These are phyloP conservation scores for Tilletia caries DNA, from an alignment of 1,284 basidiomycete species.

Conservation along the genomic window DNA sequence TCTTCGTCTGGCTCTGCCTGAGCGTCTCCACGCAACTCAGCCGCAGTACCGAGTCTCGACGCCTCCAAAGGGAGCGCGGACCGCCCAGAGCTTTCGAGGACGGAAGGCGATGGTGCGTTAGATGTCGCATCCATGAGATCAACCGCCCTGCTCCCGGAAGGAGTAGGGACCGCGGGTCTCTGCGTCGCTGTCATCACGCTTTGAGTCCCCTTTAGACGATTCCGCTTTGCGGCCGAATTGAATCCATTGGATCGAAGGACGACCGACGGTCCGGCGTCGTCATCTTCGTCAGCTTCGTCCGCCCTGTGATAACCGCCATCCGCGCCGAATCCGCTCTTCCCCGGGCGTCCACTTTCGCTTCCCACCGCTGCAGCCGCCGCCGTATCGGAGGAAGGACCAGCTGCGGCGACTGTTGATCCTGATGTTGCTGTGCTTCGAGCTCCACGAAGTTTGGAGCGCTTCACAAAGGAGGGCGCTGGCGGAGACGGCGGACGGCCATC, in stretches of 20 bases:
- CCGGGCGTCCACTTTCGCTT: too few species aligned
- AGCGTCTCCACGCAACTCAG: background rate
- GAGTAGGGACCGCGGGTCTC: background rate
- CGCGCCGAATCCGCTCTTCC: too few species aligned
- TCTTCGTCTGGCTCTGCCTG: background rate
- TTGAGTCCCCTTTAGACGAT: background rate
- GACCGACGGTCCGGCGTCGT: background rate
- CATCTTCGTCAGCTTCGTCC: background rate
- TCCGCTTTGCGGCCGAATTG: constrained; percentile 4
- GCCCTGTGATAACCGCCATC: too few species aligned
- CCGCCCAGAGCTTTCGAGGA: background rate
- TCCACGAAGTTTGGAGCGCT: constrained; percentile 7
- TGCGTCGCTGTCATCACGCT: background rate
- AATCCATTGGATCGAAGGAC: constrained; percentile 4
- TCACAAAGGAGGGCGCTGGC: constrained; percentile 5
- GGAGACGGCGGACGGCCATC: background rate
- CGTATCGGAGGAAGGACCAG: too few species aligned
- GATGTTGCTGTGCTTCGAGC: background rate
- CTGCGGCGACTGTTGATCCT: too few species aligned
- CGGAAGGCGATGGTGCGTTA: background rate
- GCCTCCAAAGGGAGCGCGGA: background rate
- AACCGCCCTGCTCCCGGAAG: background rate
- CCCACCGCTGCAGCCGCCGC: too few species aligned
- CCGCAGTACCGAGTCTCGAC: background rate
- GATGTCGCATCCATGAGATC: background rate